Evolutionary conservation across 1,139 yeast genomes (phyloP).

Genomic region (Geotrichum restrictum): DNA sequence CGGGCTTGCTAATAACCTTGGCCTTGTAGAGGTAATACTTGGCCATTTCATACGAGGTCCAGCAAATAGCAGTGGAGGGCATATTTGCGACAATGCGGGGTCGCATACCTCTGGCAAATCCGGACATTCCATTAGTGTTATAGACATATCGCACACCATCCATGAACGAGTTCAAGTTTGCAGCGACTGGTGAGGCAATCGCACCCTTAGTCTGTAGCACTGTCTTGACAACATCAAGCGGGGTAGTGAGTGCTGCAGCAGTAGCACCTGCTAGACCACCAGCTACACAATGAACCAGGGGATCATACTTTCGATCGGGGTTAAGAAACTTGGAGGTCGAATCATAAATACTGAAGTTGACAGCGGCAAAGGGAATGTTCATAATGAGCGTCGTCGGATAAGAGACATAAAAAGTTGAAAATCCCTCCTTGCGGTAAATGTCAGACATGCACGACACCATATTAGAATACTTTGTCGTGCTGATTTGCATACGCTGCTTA

Average conservation of each 20-base stretch:
- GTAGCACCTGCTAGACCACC: conserved; percentile 97
- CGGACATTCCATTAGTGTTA: conserved; percentile 59
- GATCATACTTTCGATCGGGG: conserved; percentile 77
- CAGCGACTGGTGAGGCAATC: conserved; percentile 41
- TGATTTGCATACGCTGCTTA: conserved; percentile 77
- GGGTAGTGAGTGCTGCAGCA: conserved; percentile 95
- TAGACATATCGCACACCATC: conserved; percentile 72
- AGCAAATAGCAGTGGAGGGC: conserved; percentile 94
- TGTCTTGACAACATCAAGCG: conserved; percentile 92
- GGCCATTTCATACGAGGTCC: conserved; percentile 99
- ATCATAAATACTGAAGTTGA: conserved; percentile 92
- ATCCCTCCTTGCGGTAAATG: conserved; percentile 72
- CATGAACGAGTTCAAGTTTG: conserved; percentile 61
- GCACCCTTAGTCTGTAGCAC: conserved; percentile 66
- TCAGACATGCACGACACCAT: conserved; percentile 41
- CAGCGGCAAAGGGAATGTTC: conserved; percentile 93
- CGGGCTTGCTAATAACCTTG: conserved; percentile 9
- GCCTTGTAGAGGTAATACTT: conserved; percentile 52
- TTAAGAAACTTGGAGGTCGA: conserved; percentile 71
- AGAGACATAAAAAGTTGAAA: conserved; percentile 79
- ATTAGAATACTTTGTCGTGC: conserved; percentile 33
- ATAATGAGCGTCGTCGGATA: conserved; percentile 93
- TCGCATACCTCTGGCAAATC: conserved; percentile 79
- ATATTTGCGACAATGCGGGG: conserved; percentile 92
- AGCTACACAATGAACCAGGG: conserved; percentile 83